Base-by-base conservation (phyloP, 768 basidiomycete genomes). In the Leccinum rimulosum region DNA sequence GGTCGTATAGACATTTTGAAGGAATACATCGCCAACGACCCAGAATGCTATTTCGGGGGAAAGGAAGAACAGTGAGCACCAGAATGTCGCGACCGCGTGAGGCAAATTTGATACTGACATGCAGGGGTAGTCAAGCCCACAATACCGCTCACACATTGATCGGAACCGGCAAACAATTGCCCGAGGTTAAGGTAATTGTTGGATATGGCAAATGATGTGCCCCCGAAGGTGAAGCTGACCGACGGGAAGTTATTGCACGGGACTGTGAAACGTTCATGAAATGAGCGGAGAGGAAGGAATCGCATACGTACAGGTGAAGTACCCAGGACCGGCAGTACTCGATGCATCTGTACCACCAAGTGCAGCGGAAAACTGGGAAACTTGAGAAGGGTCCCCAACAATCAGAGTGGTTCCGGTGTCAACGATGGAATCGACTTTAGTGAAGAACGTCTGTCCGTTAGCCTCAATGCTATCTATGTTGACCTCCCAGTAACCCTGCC, bases 241-340 rank as follows among this genome's bases (percentile, higher is more conserved):
- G 31, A 19, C 3, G 51, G 51, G 14, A 52, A 52, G 9, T 2
- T 4, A 52, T 35, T 4, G 33, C 51, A 52, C 14, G 51, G 51
- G 19, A 52, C 51, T 52, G 3, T 10, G 6, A 31, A 17, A 19
- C n/a, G 22, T 52, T 19, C 19, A 31, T 25, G 19, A 25, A 25
- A n/a, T 11, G 19, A n/a, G 14, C 19, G 3, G 33, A 11, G 33
- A 15, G 11, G 15, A 52, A 33, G n/a, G 7, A 28, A 35, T 10
- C 11, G 19, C 7, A 22, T 14, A 33, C 51, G 35, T 25, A 52
- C 68, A 61, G 5, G 76, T 75, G 61, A 80, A 77, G 52, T 57
- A 68, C 33, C 77, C 76, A 1, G 45, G 1, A 1, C 68, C 72
- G 14, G 57, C 50, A 2, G 56, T 54, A 15, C 47, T 47, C 2